Evolutionary conservation across 768 basidiomycete genomes (phyloP).

Genomic region (Suillus hirtellus): DNA sequence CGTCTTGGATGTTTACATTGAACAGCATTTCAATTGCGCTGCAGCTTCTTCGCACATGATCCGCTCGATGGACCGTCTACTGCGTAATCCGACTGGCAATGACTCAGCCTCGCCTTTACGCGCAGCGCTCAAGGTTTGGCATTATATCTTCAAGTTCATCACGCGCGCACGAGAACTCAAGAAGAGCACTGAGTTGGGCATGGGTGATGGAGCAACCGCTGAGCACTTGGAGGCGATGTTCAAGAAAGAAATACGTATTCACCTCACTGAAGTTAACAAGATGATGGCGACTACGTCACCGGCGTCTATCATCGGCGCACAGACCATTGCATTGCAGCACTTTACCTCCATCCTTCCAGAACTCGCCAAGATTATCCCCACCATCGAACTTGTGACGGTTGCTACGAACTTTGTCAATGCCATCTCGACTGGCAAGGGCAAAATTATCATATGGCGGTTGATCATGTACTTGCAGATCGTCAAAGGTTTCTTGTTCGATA

Average conservation of each 20-base stretch:
- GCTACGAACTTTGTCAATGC: conserved; percentile 88
- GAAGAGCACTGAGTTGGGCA: conserved; percentile 74
- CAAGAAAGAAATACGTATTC: conserved; percentile 76
- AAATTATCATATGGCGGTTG: conserved; percentile 90
- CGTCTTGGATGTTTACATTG: conserved; percentile 91
- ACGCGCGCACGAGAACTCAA: conserved; percentile 87
- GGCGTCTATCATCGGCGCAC: conserved; percentile 91
- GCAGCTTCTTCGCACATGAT: conserved; percentile 83
- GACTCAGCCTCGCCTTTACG: conserved; percentile 80
- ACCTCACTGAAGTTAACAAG: conserved; percentile 78
- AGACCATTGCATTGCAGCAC: conserved; percentile 90
- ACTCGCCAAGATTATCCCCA: conserved; percentile 75
- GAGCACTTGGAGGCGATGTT: conserved; percentile 86
- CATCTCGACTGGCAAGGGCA: conserved; percentile 74
- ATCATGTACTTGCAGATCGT: conserved; percentile 93
- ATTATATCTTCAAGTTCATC: conserved; percentile 94
- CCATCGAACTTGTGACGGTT: conserved; percentile 83
- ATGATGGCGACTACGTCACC: conserved; percentile 86
- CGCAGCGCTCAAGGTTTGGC: conserved; percentile 94
- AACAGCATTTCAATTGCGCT: conserved; percentile 81
- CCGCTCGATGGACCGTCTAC: conserved; percentile 81
- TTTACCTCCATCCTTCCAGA: conserved; percentile 92
- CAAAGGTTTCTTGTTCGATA: conserved; percentile 85
- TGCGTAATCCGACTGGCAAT: conserved; percentile 67
- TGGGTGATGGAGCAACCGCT: conserved; percentile 78